Base-by-base conservation (phyloP, 192 early-diverging fungal species). In the Gryganskiella cystojenkinii region DNA sequence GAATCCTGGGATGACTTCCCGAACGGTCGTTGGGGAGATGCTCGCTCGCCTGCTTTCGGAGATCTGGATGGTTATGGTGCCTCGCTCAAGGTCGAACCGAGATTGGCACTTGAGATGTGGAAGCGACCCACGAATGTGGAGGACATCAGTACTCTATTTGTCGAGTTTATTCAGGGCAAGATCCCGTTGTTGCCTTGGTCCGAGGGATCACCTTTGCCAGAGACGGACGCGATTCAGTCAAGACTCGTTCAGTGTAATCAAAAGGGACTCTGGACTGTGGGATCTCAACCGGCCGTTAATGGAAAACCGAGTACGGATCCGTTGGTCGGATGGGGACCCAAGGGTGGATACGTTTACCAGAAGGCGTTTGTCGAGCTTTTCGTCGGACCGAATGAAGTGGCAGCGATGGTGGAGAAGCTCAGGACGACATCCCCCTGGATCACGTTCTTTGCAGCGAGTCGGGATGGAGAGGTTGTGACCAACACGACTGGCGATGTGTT, bases 381-480 rank as follows among this genome's bases (percentile, higher is more conserved):
- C 71, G 87, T 95, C 2, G 79, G 84, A 22, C 86, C 90, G 1
- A 83, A 84, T 17, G 78, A 83, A 35, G 58, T 95, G 4, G 83
- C 84, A 56, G 71, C 46, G 3, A 61, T 95, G 28, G 70, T 87
- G n/a, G 17, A 69, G 5, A 83, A 83, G 27, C 78, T 96, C 43
- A 82, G 80, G 27, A 71, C 68, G 30, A 57, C 62, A 42, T 75
- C 85, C 78, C 90, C 90, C 2, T 89, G 81, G 47, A 83, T 97
- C 33, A 96, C 97, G 4, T 99, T 95, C 78, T 93, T 95, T 75
- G 96, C 94, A 9, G 93, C 96, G 34, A 96, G 94, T 81, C 85
- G 91, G 63, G 54, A 78, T 60, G 87, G 69, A 62, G 83, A 85
- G 24, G 61, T 71, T 53, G 67, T 63, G 1, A 69, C 55, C 22